Percentiles rank a stretch among this genome's conserved stretches.
Evolutionary conservation across 805 yeast species (phyloP).

Genomic region (Wickerhamomyces ciferrii): DNA sequence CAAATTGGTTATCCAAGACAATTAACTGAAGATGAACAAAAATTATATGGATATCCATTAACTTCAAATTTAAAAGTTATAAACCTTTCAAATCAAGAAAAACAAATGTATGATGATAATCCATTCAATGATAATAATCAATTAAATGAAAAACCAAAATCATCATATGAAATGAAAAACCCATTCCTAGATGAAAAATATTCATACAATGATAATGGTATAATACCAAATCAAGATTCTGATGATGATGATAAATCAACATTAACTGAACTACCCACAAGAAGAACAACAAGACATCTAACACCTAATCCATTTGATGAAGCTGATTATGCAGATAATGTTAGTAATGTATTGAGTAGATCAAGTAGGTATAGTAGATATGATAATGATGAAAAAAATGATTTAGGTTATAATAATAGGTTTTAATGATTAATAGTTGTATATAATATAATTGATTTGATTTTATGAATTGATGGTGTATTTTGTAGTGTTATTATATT

Average conservation of each 20-base stretch:
- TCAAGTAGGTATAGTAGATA: background rate
- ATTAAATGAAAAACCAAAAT: no score
- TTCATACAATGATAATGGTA: background rate
- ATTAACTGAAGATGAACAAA: constrained; percentile 11
- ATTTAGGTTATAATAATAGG: background rate
- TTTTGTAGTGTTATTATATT: background rate
- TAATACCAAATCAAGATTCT: background rate
- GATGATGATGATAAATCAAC: background rate
- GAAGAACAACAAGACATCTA: background rate
- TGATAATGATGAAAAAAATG: background rate
- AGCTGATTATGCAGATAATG: background rate
- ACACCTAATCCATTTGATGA: background rate
- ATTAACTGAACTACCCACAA: background rate
- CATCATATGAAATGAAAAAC: background rate
- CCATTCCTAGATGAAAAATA: background rate
- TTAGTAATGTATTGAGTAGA: background rate
- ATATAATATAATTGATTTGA: no score
- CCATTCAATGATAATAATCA: background rate
- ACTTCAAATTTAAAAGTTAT: background rate
- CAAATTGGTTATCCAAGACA: constrained; percentile 15
- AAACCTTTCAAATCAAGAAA: background rate
- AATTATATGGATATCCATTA: constrained; percentile 16
- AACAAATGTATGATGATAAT: background rate
- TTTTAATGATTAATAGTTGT: background rate
- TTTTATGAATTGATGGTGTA: no score